Evolutionary conservation across 2,329 filamentous ascomycete species (phyloP).

Genomic region (Cyphellophora attinorum): DNA sequence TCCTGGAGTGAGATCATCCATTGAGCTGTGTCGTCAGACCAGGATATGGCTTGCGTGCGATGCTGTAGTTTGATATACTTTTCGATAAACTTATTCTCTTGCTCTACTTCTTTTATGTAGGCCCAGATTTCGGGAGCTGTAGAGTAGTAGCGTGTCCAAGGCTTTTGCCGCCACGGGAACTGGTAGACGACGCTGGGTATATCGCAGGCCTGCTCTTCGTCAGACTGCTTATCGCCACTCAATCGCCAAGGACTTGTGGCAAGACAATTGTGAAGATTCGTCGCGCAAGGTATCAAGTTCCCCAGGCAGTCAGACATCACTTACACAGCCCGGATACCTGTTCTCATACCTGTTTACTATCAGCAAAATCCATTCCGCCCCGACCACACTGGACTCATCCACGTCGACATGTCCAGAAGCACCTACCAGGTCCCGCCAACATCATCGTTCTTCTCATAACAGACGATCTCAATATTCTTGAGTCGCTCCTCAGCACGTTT

Average conservation of each 20-base stretch:
- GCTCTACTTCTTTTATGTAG: constrained; percentile 20
- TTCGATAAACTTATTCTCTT: constrained; percentile 18
- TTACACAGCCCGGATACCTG: constrained; percentile 18
- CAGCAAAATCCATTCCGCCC: too few relatives aligned
- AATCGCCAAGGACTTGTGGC: too few relatives aligned
- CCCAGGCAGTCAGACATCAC: too few relatives aligned
- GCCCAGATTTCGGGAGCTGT: constrained; percentile 19
- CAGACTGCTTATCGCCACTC: too few relatives aligned
- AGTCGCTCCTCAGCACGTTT: constrained; percentile 20
- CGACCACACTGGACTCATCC: background rate
- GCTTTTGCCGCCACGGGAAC: constrained; percentile 16
- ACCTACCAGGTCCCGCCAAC: constrained; percentile 23
- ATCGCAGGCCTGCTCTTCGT: constrained; percentile 37
- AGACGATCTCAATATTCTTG: constrained; percentile 15
- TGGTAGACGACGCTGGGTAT: constrained; percentile 25
- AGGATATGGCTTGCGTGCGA: constrained; percentile 20
- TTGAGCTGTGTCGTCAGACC: constrained; percentile 21
- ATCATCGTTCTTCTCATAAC: constrained; percentile 22
- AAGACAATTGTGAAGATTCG: too few relatives aligned
- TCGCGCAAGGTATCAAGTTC: too few relatives aligned
- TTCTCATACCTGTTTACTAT: constrained; percentile 20
- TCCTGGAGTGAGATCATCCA: constrained; percentile 18
- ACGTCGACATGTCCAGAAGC: too few relatives aligned
- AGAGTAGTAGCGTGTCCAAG: constrained; percentile 13
- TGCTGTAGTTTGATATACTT: constrained; percentile 20